A percentile compares a stretch with the other conserved stretches of the same genome.
These are phyloP conservation scores for Macrophomina tecta DNA, from an alignment of 2,329 filamentous ascomycete genomes.

Conservation along the genomic window DNA sequence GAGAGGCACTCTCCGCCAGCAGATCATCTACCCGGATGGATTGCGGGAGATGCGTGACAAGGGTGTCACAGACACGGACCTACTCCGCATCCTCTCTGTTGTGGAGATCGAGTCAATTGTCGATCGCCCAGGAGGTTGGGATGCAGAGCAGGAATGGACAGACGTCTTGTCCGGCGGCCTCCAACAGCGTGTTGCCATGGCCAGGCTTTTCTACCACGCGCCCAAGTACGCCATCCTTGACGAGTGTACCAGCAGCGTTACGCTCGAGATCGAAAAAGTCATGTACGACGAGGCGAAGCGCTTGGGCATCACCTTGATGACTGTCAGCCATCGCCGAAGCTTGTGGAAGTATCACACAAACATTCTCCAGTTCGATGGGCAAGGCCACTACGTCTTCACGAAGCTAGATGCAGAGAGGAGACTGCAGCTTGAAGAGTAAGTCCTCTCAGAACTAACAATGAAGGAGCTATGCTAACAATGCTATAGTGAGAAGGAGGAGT, in stretches of 20 bases:
- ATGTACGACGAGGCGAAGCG: slow-evolving; percentile 98
- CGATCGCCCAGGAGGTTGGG: slow-evolving; percentile 81
- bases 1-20: slow-evolving; percentile 88
- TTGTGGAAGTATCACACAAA: slow-evolving; percentile 96
- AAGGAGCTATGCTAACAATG: slow-evolving; percentile 29
- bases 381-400: slow-evolving; percentile 90
- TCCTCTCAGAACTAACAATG: slow-evolving; percentile 26
- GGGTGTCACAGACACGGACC: slow-evolving; percentile 79
- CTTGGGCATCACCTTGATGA: slow-evolving; percentile 94
- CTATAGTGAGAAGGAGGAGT: slow-evolving; percentile 83
- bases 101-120: slow-evolving; percentile 86
- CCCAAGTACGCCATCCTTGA: slow-evolving; percentile 95
- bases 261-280: slow-evolving; percentile 87
- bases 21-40: slow-evolving; percentile 95
- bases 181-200: slow-evolving; percentile 97
- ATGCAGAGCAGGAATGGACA: slow-evolving; percentile 95
- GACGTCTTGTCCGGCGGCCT: slow-evolving; percentile 90
- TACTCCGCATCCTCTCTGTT: slow-evolving; percentile 75
- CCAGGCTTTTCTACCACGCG: slow-evolving; percentile 89
- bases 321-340: slow-evolving; percentile 87
- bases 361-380: slow-evolving; percentile 96
- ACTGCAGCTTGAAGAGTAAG: slow-evolving; percentile 81
- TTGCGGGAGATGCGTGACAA: slow-evolving; percentile 86
- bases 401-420: slow-evolving; percentile 85
- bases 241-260: slow-evolving; percentile 95